Conservation (phyloP, 108 stramenopile genomes). For the Cylindrotheca closterium region DNA sequence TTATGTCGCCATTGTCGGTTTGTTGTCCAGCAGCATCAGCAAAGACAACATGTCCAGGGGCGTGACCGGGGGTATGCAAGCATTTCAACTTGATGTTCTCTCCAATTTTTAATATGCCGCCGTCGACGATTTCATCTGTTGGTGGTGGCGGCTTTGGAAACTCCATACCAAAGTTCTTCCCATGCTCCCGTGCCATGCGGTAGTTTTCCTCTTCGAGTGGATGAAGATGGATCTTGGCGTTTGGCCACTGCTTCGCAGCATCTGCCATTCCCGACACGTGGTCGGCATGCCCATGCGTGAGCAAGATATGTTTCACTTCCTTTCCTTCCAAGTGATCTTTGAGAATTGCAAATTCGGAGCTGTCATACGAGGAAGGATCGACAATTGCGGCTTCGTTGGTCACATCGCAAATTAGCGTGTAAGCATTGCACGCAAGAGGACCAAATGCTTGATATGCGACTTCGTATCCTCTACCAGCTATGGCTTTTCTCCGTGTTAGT, state of each 20-base stretch:
- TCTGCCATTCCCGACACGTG: conserved; percentile 26
- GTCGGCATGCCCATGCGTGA: conserved; percentile 39
- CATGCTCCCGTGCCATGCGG: conserved; percentile 6
- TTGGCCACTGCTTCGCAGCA: conserved; percentile 21
- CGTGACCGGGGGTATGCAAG: conserved; percentile 40
- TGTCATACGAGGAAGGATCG: conserved; percentile 23
- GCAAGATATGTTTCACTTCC: conserved; percentile 14
- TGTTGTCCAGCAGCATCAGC: conserved; percentile 13
- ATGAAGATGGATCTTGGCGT: conserved; percentile 26
- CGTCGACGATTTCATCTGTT: conserved; percentile 25
- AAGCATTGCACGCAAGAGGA: conserved; percentile 27
- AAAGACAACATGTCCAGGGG: conserved; percentile 38
- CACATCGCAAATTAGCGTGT: conserved; percentile 17
- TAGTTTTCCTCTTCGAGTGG: conserved; percentile 33
- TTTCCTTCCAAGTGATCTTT: conserved; percentile 13
- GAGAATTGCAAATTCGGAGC: conserved; percentile 21
- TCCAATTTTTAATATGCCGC: conserved; percentile 21
- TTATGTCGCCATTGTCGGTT: conserved; percentile 5
- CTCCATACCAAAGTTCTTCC: conserved; percentile 15
- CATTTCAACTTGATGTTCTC: conserved; percentile 21
- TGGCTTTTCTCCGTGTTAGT: conserved; percentile 20
- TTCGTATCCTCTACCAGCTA: conserved; percentile 26
- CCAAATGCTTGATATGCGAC: conserved; percentile 23
- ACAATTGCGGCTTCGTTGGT: conserved; percentile 20
- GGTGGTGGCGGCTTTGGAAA: conserved; percentile 26